Evolutionary conservation across 2,329 filamentous ascomycete genomes (phyloP).

Genomic region (Coniochaeta ligniaria): DNA sequence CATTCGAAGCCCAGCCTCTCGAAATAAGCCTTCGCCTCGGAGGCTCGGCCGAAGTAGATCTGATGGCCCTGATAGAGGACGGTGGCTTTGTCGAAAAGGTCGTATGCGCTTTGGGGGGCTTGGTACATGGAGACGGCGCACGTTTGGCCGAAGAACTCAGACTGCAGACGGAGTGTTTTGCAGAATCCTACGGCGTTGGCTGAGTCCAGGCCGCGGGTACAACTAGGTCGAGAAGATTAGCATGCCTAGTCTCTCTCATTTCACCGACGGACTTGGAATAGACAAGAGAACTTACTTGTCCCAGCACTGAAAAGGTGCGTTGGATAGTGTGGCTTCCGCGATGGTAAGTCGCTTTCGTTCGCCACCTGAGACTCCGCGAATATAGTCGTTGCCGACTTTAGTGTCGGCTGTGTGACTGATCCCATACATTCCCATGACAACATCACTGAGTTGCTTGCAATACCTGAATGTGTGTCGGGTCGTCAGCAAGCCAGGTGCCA

Average conservation of each 20-base stretch:
- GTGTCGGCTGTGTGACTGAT: constrained; percentile 65
- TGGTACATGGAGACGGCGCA: constrained; percentile 74
- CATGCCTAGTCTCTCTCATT: too few species aligned
- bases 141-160: too few species aligned
- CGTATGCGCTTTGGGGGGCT: constrained; percentile 61
- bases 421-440: too few species aligned
- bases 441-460: too few species aligned
- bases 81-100: constrained; percentile 66
- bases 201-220: constrained; percentile 3
- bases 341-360: constrained; percentile 74
- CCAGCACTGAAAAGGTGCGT: constrained; percentile 47
- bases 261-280: too few species aligned
- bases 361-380: constrained; percentile 64
- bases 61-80: constrained; percentile 72
- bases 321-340: constrained; percentile 64
- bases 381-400: constrained; percentile 64
- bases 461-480: too few species aligned
- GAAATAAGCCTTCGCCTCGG: constrained; percentile 56
- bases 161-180: too few species aligned
- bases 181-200: too few species aligned
- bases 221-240: constrained; percentile 26
- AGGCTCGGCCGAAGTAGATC: constrained; percentile 65
- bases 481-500: too few species aligned
- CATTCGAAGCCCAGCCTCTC: constrained; percentile 62
- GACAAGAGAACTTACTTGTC: too few species aligned